Conservation (phyloP, 1,284 basidiomycete species). For the Inonotus obliquus region DNA sequence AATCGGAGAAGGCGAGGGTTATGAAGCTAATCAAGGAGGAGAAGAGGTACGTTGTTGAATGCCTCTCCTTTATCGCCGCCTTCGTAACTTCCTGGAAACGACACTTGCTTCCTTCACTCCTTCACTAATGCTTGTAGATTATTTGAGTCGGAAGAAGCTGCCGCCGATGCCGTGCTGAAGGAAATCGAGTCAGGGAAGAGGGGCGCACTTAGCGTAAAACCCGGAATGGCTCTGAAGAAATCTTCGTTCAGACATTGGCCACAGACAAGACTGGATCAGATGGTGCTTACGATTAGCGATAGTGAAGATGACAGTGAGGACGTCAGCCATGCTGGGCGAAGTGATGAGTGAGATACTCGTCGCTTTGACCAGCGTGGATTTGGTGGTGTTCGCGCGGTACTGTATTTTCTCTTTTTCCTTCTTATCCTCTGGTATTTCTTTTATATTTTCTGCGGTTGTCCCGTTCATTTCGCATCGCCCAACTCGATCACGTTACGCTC, state of each 20-base stretch:
- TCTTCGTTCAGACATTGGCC: not conserved
- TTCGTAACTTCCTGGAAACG: not conserved
- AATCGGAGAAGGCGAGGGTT: slow-evolving; percentile 4
- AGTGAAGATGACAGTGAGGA: slow-evolving; percentile 4
- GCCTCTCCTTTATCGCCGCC: not conserved
- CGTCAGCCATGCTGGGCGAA: not conserved
- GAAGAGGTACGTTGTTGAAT: slow-evolving; percentile 3
- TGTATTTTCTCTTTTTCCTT: not conserved
- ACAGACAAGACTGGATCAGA: slow-evolving; percentile 3
- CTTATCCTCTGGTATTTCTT: not conserved
- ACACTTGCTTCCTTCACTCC: not conserved
- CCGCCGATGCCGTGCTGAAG: slow-evolving; percentile 1
- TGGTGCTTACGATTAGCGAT: slow-evolving; percentile 6
- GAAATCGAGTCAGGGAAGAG: not conserved
- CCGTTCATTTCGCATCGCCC: not conserved
- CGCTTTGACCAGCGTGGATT: not conserved
- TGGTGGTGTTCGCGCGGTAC: not conserved
- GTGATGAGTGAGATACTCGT: not conserved
- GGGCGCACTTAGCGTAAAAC: not conserved
- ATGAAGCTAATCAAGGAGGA: not conserved
- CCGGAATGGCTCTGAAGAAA: not conserved
- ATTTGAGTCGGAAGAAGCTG: slow-evolving; percentile 2
- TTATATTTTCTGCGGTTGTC: not conserved
- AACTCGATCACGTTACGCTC: not conserved
- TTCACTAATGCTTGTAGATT: not conserved